phyloP scores from a whole-genome alignment of 139 green algal genomes.

The Chlorella sp. region DNA sequence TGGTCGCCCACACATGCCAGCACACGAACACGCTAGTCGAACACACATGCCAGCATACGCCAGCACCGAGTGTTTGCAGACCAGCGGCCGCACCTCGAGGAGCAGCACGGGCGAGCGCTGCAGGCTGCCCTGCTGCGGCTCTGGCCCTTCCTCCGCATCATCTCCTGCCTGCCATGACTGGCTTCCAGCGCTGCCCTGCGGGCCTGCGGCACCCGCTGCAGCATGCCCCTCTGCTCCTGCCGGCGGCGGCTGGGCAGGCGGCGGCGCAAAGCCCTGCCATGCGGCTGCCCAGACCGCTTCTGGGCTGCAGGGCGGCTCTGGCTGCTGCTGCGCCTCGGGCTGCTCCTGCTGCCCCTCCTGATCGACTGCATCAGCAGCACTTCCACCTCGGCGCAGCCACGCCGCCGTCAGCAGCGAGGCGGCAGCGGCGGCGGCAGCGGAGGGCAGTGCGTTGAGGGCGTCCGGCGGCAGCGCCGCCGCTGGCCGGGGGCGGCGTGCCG shows the following conservation, averaged over 20 bases:
- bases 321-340: too few relatives aligned
- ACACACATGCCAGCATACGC: background rate
- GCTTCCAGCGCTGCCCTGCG: background rate
- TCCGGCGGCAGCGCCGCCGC: background rate
- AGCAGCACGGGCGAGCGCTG: slow-evolving; percentile 22
- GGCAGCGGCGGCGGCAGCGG: slow-evolving; percentile 5
- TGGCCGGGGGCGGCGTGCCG: too few relatives aligned
- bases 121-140: background rate
- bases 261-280: slow-evolving; percentile 9
- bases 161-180: background rate
- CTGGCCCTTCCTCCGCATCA: background rate
- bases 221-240: background rate
- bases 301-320: background rate
- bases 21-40: background rate
- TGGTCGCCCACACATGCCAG: too few relatives aligned
- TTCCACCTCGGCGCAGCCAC: background rate
- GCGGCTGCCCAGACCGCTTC: background rate
- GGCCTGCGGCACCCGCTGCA: background rate
- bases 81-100: background rate
- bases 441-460: background rate
- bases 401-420: slow-evolving; percentile 3
- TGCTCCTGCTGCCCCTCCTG: background rate
- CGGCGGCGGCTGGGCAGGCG: background rate
- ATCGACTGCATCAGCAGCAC: too few relatives aligned
- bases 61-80: background rate